Percentiles rank a stretch among this genome's conserved stretches.
phyloP scores from a whole-genome alignment of 371 early-diverging fungal genomes.

The Rhizopus delemar region DNA sequence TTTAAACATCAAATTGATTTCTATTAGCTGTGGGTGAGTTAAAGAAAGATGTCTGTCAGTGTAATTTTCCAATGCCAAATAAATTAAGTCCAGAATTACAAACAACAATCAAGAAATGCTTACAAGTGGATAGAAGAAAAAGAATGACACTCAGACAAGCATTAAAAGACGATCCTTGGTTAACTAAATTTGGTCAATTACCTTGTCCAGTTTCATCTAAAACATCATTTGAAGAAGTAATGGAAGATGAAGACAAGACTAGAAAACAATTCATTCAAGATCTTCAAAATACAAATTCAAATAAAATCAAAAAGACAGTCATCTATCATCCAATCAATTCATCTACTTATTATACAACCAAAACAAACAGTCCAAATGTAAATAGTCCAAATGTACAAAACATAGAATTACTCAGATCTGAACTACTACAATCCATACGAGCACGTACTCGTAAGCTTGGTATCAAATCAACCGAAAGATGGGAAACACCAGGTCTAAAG shows the following conservation, averaged over 20 bases:
- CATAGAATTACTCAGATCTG: conserved; percentile 42
- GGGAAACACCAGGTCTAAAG: conserved; percentile 30
- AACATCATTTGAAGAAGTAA: conserved; percentile 26
- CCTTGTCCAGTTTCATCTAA: conserved; percentile 24
- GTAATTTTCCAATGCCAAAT: conserved; percentile 52
- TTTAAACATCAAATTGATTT: background rate
- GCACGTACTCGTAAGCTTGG: conserved; percentile 32
- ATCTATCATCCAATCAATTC: conserved; percentile 49
- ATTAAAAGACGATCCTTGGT: conserved; percentile 53
- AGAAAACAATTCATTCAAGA: conserved; percentile 22
- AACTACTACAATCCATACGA: conserved; percentile 41
- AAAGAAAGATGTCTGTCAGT: conserved; percentile 60
- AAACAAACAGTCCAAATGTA: conserved; percentile 6
- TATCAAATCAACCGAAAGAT: conserved; percentile 39
- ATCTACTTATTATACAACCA: conserved; percentile 45
- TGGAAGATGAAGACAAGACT: conserved; percentile 27
- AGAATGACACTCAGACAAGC: conserved; percentile 42
- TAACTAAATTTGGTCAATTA: conserved; percentile 34
- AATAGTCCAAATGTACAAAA: conserved; percentile 19
- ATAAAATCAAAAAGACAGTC: conserved; percentile 26
- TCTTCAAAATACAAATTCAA: conserved; percentile 15
- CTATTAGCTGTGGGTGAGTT: conserved; percentile 54
- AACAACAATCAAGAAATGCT: conserved; percentile 48
- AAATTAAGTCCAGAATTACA: conserved; percentile 42
- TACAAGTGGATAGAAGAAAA: conserved; percentile 44